phyloP scores from a whole-genome alignment of 768 basidiomycete species.

The Leucosporidium yakuticum region DNA sequence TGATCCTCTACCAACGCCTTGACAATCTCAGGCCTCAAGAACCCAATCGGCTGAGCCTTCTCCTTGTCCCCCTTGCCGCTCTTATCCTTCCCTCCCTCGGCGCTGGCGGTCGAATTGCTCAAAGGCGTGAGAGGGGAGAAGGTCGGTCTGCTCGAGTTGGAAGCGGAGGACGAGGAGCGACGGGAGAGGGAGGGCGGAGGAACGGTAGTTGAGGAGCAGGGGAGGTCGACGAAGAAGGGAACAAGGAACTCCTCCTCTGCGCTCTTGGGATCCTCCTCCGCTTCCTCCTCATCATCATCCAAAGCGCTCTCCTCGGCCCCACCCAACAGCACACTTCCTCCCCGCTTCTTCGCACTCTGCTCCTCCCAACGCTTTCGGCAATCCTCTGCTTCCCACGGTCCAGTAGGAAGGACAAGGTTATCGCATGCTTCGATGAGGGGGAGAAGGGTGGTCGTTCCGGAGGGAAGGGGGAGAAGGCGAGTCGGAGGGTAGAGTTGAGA shows the following conservation, averaged over 20 bases:
- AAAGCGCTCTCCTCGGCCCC: too few relatives aligned
- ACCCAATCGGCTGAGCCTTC: slow-evolving; percentile 44
- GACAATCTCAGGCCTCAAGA: slow-evolving; percentile 44
- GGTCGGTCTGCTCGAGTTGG: slow-evolving; percentile 19
- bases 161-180: slow-evolving; percentile 52
- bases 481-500: too few relatives aligned
- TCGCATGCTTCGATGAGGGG: slow-evolving; percentile 64
- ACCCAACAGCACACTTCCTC: too few relatives aligned
- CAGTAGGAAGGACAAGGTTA: slow-evolving; percentile 54
- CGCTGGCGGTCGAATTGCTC: slow-evolving; percentile 33
- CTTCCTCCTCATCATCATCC: slow-evolving; percentile 14
- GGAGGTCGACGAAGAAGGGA: slow-evolving; percentile 34
- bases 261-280: background rate
- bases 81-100: background rate
- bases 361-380: slow-evolving; percentile 44
- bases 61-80: background rate
- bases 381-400: slow-evolving; percentile 39
- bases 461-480: slow-evolving; percentile 15
- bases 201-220: slow-evolving; percentile 7
- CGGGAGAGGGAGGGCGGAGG: background rate
- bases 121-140: slow-evolving; percentile 51
- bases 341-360: background rate
- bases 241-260: slow-evolving; percentile 30
- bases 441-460: slow-evolving; percentile 43
- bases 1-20: slow-evolving; percentile 40